phyloP scores from a whole-genome alignment of 2,329 filamentous ascomycete genomes.

The Proliferodiscus dingleyae region DNA sequence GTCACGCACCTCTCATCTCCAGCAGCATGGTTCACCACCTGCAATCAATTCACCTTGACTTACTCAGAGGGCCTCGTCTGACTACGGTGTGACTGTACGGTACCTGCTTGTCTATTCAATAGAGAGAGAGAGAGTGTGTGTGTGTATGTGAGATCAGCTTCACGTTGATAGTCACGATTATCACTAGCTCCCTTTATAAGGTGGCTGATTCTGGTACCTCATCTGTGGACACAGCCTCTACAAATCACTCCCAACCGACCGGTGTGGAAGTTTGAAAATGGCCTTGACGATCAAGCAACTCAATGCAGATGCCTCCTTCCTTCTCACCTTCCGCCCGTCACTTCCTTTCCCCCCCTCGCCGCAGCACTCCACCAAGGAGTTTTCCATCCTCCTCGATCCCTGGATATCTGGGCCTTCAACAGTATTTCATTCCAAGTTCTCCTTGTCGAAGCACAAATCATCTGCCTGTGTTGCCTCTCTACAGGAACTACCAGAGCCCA shows the following conservation, averaged over 20 bases:
- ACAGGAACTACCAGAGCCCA: constrained; percentile 46
- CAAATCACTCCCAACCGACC: background rate
- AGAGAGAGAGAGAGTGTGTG: too few species aligned
- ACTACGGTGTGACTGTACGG: too few species aligned
- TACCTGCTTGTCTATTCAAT: too few species aligned
- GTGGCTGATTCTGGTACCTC: too few species aligned
- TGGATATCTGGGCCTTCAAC: constrained; percentile 60
- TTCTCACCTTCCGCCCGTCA: constrained; percentile 49
- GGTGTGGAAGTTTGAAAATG: constrained; percentile 39
- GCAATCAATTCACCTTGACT: too few species aligned
- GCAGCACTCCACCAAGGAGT: constrained; percentile 42
- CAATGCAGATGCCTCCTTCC: constrained; percentile 61
- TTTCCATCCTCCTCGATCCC: constrained; percentile 67
- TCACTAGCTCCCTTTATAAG: too few species aligned
- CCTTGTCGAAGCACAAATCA: constrained; percentile 50
- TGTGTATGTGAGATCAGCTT: too few species aligned
- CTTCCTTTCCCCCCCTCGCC: constrained; percentile 35
- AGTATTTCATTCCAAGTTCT: constrained; percentile 57
- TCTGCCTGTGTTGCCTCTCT: constrained; percentile 54
- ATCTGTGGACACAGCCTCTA: background rate
- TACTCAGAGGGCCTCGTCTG: too few species aligned
- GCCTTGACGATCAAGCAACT: constrained; percentile 59
- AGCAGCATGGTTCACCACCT: too few species aligned
- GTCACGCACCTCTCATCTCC: too few species aligned
- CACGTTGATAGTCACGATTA: too few species aligned